These are phyloP conservation scores for Exidia glandulosa DNA, from an alignment of 768 basidiomycete species.

Conservation along the genomic window DNA sequence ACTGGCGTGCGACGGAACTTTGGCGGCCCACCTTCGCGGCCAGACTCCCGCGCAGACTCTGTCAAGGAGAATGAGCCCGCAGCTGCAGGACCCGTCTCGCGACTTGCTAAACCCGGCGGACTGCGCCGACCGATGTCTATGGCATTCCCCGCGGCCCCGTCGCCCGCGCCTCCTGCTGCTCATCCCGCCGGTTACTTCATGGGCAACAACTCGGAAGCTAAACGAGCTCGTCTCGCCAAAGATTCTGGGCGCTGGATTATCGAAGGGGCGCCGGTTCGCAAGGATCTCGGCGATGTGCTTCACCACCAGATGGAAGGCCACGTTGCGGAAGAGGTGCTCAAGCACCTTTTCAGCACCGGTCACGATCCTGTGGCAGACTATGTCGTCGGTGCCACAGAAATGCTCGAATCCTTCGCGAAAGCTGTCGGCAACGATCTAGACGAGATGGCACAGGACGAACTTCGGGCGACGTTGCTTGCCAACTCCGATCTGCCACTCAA, in stretches of 20 bases:
- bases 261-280: conserved; percentile 70
- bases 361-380: conserved; percentile 93
- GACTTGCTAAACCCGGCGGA: conserved; percentile 25
- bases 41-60: conserved; percentile 31
- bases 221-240: conserved; percentile 55
- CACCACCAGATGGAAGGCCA: conserved; percentile 88
- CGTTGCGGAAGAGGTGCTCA: conserved; percentile 61
- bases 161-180: conserved; percentile 22
- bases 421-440: conserved; percentile 45
- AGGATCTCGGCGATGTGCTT: conserved; percentile 77
- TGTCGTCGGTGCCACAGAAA: conserved; percentile 57
- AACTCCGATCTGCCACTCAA: conserved; percentile 89
- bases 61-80: conserved; percentile 17
- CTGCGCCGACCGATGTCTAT: conserved; percentile 31
- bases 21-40: conserved; percentile 32
- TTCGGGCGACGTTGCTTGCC: conserved; percentile 59
- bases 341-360: conserved; percentile 85
- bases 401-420: conserved; percentile 65
- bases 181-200: conserved; percentile 30
- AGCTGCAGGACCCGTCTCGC: conserved; percentile 17
- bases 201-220: conserved; percentile 48
- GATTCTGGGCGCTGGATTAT: conserved; percentile 78
- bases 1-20: conserved; percentile 63
- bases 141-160: conserved; percentile 13
- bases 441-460: conserved; percentile 32